Base-by-base conservation (phyloP, 495 filamentous ascomycete genomes). In the Neurospora pannonica region DNA sequence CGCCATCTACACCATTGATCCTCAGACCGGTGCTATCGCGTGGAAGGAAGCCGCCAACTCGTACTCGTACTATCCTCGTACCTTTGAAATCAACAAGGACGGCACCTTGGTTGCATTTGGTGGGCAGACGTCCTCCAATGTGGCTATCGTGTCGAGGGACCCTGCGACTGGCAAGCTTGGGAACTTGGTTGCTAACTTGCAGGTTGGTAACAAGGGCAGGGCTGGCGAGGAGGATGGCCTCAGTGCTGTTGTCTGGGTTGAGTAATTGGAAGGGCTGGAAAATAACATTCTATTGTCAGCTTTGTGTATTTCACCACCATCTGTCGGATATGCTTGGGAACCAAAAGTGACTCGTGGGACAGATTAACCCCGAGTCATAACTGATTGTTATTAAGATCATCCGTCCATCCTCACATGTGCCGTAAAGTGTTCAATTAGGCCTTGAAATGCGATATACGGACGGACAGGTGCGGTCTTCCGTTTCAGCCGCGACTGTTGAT, bases 101-200 rank as follows among this genome's bases (percentile, higher is more conserved):
- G 91, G 91, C 0, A 85, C 86, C 72, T 76, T 92, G 69, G 87
- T 90, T 1, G 91, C 90, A 0, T 85, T 93, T 42, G 91, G 89
- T 6, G 85, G 91, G 40, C 90, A 92, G 83, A 86, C 84, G 5
- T 89, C 86, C 72, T 83, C 86, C 28, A 88, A 86, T 69, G 89
- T 93, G 0, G 90, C 85, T 2, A 87, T 93, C 76, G 81, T 92
- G 46, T 78, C 81, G 76, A 80, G 90, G 13, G 87, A 92, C 79
- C 78, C 81, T 0, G 74, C 79, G 21, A 89, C 86, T 0, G 91
- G 91, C 0, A 83, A 84, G 74, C 78, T 92, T 70, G 89, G 88
- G 3, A 83, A 86, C 34, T 74, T 85, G 42, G 80, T 88, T 0
- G 85, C 86, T 0, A 81, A 80, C 70, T 43, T 83, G 19, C 71